Evolutionary conservation across 352 stramenopile species (phyloP), one percentile per base, ranked within the genome.

Genomic region (Phytopythium sindhum): DNA sequence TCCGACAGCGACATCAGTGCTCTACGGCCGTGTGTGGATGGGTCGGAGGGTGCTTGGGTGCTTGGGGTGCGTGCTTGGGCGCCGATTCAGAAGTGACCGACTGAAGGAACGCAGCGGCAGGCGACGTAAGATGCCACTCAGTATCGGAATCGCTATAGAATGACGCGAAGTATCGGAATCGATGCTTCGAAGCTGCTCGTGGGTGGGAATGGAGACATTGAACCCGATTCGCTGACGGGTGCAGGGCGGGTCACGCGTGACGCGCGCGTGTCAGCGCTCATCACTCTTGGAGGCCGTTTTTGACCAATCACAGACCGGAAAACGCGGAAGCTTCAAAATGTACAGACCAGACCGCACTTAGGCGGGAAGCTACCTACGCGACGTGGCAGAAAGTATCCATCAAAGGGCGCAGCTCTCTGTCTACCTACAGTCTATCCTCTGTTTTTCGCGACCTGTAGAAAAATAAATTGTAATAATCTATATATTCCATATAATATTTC

Each of bases 1-100:
- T 67, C 74, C 39, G 28, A 81, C 37, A 89, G 66, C n/a, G 66
- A 51, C 28, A 66, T 59, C 31, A 47, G 23, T 29, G 57, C 45
- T n/a, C n/a, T n/a, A n/a, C 48, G n/a, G 31, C 59, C 26, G 50
- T 23, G 21, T 24, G 17, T 24, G 26, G 54, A 35, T 29, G 26
- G 35, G 10, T 15, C 42, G 31, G 26, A 35, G 35, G 39, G 14
- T 21, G 42, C 19, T 42, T 23, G 37, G 29, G 23, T 55, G 24
- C 42, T 26, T 31, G 37, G 33, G 24, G 17, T 14, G 35, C 23
- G 7, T 52, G 19, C n/a, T 48, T 57, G 23, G 53, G 17, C 3
- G 67, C 51, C 51, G 41, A 67, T 67, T 66, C 57, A 57, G 51
- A 59, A 77, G 68, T 77, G 67, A 69, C n/a, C 47, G 10, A 39